These are phyloP conservation scores for Chimonanthus salicifolius DNA, from an alignment of 164 flowering plant genomes.

Conservation along the genomic window DNA sequence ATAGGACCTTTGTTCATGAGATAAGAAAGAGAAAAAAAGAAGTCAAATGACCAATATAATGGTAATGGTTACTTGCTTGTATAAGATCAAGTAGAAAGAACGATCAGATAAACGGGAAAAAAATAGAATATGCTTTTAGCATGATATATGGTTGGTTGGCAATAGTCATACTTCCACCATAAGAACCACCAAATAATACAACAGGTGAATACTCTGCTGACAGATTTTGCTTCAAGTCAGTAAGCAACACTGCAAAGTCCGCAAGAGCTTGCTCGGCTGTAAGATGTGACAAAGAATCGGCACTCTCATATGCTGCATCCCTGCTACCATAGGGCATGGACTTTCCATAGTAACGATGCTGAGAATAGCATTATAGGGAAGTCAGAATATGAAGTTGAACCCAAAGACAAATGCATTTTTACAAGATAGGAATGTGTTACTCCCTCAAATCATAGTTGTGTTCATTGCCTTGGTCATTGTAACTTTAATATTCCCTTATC, in stretches of 20 bases:
- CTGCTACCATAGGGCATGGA: conserved; percentile 82
- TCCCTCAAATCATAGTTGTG: not conserved
- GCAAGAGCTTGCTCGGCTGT: conserved; percentile 92
- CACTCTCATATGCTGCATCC: conserved; percentile 63
- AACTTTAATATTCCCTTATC: not conserved
- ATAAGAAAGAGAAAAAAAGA: not conserved
- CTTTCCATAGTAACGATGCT: conserved; percentile 95
- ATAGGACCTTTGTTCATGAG: not conserved
- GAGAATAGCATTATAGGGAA: conserved; percentile 9
- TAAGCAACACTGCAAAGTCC: conserved; percentile 69
- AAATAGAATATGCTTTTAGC: not conserved
- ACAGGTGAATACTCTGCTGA: conserved; percentile 77
- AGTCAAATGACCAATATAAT: not conserved
- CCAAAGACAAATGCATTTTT: not conserved
- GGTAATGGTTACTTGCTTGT: too few species aligned
- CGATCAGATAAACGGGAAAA: too few species aligned
- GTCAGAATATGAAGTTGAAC: not conserved
- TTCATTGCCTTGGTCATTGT: not conserved
- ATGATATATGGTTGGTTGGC: not conserved
- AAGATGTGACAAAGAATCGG: conserved; percentile 53
- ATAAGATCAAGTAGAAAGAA: too few species aligned
- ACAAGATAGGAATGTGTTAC: not conserved
- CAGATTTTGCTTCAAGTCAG: conserved; percentile 61
- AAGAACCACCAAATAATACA: conserved; percentile 89
- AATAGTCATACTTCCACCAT: conserved; percentile 83